Evolutionary conservation across 2,329 filamentous ascomycete genomes (phyloP).

Genomic region (Pseudogymnoascus sp.): DNA sequence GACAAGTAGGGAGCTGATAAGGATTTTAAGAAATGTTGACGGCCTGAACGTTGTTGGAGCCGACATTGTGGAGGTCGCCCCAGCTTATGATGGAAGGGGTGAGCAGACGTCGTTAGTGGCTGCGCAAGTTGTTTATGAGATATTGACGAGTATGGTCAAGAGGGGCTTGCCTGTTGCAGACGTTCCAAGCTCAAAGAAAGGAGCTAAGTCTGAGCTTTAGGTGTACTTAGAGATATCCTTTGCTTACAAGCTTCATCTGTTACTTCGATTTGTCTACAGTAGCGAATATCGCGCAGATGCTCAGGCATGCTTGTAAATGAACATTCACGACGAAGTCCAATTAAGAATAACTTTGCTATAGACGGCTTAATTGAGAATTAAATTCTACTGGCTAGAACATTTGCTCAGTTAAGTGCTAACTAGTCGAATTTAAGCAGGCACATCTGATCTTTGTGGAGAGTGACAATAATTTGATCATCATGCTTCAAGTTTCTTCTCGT

Average conservation of each 20-base stretch:
- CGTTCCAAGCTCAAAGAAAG: neutral
- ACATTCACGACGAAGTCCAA: no score
- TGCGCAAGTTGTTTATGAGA: constrained; percentile 76
- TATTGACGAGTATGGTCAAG: constrained; percentile 69
- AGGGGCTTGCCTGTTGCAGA: constrained; percentile 32
- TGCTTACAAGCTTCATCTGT: neutral
- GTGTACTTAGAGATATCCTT: neutral
- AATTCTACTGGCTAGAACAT: no score
- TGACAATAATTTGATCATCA: no score
- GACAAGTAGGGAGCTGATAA: constrained; percentile 80
- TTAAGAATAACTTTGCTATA: no score
- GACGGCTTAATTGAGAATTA: no score
- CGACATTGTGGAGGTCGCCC: constrained; percentile 82
- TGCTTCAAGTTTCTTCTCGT: no score
- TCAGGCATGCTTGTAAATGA: no score
- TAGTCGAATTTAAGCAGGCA: no score
- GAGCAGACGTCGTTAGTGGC: constrained; percentile 77
- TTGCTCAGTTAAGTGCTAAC: no score
- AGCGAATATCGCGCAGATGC: no score
- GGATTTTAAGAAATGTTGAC: constrained; percentile 74
- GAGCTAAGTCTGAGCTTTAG: neutral
- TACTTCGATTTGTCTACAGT: neutral
- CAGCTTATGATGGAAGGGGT: constrained; percentile 70
- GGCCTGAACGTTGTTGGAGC: constrained; percentile 77
- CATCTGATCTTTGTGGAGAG: no score